Conservation (phyloP, 1,284 basidiomycete genomes). For the Stygiomarasmius scandens region DNA sequence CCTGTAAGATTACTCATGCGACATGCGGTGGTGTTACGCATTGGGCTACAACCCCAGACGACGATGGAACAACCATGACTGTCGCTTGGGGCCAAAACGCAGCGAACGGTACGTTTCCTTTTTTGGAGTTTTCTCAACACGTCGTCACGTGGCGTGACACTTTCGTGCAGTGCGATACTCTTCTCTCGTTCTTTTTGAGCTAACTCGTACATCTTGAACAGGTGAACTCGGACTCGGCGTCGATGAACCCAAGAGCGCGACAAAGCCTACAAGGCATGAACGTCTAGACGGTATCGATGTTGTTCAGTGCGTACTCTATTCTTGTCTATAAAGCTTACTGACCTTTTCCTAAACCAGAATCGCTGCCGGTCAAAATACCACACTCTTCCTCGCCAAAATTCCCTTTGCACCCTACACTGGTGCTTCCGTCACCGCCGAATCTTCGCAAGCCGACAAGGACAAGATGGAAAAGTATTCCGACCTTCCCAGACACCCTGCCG, state of each 20-base stretch:
- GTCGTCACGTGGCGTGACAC: too few species aligned
- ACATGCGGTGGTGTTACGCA: neutral
- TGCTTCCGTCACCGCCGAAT: neutral
- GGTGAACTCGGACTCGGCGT: slow-evolving; percentile 83
- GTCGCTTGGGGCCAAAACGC: slow-evolving; percentile 88
- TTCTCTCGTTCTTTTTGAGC: too few species aligned
- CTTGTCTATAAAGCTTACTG: slow-evolving; percentile 25
- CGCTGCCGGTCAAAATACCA: slow-evolving; percentile 84
- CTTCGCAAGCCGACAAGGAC: neutral
- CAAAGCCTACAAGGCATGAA: slow-evolving; percentile 79
- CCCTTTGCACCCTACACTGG: slow-evolving; percentile 40
- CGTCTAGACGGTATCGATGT: slow-evolving; percentile 77
- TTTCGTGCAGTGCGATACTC: too few species aligned
- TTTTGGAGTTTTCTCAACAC: neutral
- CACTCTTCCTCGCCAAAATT: slow-evolving; percentile 70
- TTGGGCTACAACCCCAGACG: slow-evolving; percentile 58
- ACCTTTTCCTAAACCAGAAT: slow-evolving; percentile 49
- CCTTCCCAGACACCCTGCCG: too few species aligned
- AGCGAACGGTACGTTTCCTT: slow-evolving; percentile 60
- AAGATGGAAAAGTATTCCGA: slow-evolving; percentile 56
- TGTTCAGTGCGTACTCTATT: slow-evolving; percentile 48
- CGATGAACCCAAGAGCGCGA: slow-evolving; percentile 83
- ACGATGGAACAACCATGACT: slow-evolving; percentile 76
- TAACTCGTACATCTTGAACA: slow-evolving; percentile 22
- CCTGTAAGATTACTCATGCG: neutral